phyloP scores from a whole-genome alignment of 176 grass and related monocot species.

The Stipa capillata region DNA sequence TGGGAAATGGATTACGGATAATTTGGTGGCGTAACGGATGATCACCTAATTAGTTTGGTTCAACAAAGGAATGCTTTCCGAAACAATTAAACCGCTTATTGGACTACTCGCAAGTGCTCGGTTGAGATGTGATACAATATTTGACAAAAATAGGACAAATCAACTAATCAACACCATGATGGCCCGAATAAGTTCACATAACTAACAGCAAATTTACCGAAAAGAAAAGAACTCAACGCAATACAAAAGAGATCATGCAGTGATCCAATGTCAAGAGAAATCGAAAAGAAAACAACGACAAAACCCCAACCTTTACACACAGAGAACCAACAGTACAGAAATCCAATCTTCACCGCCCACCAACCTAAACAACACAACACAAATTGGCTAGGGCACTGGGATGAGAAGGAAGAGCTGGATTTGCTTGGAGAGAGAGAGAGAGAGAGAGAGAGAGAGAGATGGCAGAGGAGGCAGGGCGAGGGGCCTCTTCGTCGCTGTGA shows the following conservation, averaged over 20 bases:
- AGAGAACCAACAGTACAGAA: neutral
- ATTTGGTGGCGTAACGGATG: neutral
- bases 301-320: neutral
- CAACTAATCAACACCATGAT: neutral
- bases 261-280: neutral
- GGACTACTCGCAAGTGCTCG: neutral
- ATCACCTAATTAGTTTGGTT: neutral
- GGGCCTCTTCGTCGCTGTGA: neutral
- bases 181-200: neutral
- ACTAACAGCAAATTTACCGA: neutral
- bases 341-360: neutral
- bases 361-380: neutral
- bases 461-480: neutral
- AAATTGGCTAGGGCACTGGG: neutral
- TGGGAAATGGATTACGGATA: neutral
- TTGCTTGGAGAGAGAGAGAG: neutral
- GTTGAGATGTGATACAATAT: neutral
- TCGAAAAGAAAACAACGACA: neutral
- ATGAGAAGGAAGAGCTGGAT: neutral
- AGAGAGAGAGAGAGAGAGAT: too few relatives aligned
- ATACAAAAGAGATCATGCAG: neutral
- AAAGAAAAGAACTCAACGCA: neutral
- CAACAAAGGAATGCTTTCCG: neutral
- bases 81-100: neutral
- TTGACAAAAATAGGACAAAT: neutral